Conservation (phyloP, 2,329 filamentous ascomycete genomes). For the Penicillium sp. region DNA sequence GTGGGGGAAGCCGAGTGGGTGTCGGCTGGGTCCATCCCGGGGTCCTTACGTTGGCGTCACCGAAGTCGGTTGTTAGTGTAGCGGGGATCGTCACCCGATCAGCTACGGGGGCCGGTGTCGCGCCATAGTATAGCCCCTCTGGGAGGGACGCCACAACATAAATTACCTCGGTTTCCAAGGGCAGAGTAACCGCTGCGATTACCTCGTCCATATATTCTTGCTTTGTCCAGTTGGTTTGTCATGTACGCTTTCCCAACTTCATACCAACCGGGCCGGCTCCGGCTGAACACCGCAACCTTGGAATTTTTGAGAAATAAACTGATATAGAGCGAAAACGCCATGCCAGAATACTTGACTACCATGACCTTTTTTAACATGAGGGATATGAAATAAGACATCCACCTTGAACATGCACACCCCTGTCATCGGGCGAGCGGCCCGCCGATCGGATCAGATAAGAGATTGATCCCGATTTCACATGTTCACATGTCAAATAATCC, state of each 20-base stretch:
- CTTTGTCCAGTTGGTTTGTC: not conserved
- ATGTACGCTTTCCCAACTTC: not conserved
- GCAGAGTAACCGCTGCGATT: not conserved
- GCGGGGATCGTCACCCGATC: not conserved
- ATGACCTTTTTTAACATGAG: no score
- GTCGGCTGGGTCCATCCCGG: slow-evolving; percentile 14
- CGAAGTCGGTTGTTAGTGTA: not conserved
- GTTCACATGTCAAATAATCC: slow-evolving; percentile 18
- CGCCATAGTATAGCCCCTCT: not conserved
- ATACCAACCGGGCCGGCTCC: not conserved
- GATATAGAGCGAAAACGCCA: no score
- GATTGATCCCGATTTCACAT: slow-evolving; percentile 7
- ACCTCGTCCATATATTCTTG: not conserved
- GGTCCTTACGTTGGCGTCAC: slow-evolving; percentile 11
- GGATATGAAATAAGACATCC: no score
- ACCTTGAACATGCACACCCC: no score
- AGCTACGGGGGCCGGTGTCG: not conserved
- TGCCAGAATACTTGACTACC: no score
- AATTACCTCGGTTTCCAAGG: not conserved
- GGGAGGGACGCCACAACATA: not conserved
- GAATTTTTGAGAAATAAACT: no score
- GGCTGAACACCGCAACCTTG: not conserved
- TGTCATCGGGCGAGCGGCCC: not conserved
- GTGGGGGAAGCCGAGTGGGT: slow-evolving; percentile 5
- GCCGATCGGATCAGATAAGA: slow-evolving; percentile 26